Evolutionary conservation across 352 stramenopile species (phyloP).

Genomic region (Pythium monospermum): DNA sequence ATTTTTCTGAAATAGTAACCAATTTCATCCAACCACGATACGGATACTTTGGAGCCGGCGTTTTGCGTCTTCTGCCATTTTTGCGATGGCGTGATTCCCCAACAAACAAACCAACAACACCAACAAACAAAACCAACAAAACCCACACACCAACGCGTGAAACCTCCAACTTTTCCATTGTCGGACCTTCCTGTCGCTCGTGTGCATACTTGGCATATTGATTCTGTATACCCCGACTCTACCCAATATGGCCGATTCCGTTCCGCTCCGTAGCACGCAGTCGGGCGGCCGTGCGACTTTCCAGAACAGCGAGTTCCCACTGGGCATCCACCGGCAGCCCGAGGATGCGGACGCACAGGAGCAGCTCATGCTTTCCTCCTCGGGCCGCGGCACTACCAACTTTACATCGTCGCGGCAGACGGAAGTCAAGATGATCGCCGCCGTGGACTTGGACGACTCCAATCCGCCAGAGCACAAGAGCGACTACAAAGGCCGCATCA

Average conservation of each 20-base stretch:
- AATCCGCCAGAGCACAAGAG: constrained; percentile 34
- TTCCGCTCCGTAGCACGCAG: not conserved
- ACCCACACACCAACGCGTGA: no score
- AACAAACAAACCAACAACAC: no score
- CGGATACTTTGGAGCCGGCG: no score
- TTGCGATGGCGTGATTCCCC: no score
- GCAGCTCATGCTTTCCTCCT: constrained; percentile 3
- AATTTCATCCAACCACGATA: no score
- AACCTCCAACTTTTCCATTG: no score
- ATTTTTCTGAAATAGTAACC: no score
- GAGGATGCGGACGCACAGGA: no score
- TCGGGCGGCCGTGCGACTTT: constrained; percentile 22
- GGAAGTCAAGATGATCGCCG: constrained; percentile 62
- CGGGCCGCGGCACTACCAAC: constrained; percentile 4
- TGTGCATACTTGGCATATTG: no score
- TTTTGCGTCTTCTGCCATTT: no score
- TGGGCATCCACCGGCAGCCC: constrained; percentile 13
- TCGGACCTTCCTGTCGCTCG: no score
- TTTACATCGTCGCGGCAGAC: constrained; percentile 27
- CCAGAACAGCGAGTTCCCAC: constrained; percentile 41
- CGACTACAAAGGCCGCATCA: constrained; percentile 71
- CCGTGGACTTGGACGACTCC: constrained; percentile 34
- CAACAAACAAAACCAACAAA: no score
- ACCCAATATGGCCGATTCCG: constrained; percentile 80
- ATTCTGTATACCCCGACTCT: constrained; percentile 36